Base-by-base conservation (phyloP, 495 filamentous ascomycete species). In the Hyaloscypha finlandica region DNA sequence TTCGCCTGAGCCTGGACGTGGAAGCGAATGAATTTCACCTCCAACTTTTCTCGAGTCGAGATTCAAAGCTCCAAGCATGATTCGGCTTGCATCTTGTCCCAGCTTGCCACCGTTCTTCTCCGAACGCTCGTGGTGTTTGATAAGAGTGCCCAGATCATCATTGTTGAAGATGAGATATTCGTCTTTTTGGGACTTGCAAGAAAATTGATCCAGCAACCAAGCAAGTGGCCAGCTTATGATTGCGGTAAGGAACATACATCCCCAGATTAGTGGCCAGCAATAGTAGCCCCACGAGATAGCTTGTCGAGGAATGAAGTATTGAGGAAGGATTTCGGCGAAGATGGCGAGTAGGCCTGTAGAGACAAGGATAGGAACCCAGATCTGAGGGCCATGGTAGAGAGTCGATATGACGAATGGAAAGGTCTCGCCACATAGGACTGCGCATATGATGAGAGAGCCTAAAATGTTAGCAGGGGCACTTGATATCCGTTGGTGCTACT, bases 371-470 rank as follows among this genome's bases (percentile, higher is more conserved):
- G 70, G 59, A 8, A 63, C 31, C 66, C 66, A 72, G 14, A 32
- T 31, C 16, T 32, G 8, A 6, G 59, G 30, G 0, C 22, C 35
- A n/a, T 30, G 33, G 33, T 20, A 64, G 30, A 70, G 58, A 52
- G n/a, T 55, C 54, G 67, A 68, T 12, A 70, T 63, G 30, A 73
- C 19, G 30, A 70, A 63, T 22, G 70, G 70, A 29, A 73, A 61
- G 8, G 59, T 42, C 54, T 73, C 70, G 16, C 64, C 51, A 30
- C 64, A 65, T 25, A 55, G 51, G 29, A 67, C 64, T 16, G 68
- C 45, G 42, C 54, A 70, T 20, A 73, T 45, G 51, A 73, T 62
- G 39, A 73, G 60, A 3, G 70, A 70, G 55, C 70, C 70, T 73
- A 33, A 30, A 48, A 35, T 33, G 35, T 61, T 52, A 60, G 63